phyloP scores from a whole-genome alignment of 495 filamentous ascomycete genomes.

The Penicillium lagena region DNA sequence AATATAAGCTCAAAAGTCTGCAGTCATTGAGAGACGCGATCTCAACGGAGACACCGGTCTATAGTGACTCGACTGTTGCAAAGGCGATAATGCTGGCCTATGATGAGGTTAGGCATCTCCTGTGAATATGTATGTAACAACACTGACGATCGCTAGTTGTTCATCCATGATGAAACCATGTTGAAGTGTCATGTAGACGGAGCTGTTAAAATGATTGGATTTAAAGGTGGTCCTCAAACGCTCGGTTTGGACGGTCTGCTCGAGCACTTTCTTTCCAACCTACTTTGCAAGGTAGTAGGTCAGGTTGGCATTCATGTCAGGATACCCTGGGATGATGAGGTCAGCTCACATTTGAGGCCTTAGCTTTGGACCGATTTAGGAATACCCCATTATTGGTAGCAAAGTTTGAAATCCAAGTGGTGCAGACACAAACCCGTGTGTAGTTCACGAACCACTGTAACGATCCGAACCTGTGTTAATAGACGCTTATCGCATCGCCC shows the following conservation, averaged over 20 bases:
- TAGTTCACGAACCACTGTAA: no score
- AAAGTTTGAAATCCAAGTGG: no score
- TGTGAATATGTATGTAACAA: background rate
- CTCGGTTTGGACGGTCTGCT: slow-evolving; percentile 16
- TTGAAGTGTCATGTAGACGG: slow-evolving; percentile 15
- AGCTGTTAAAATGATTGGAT: slow-evolving; percentile 12
- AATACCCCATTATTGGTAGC: no score
- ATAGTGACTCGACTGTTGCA: slow-evolving; percentile 13
- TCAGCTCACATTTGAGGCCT: no score
- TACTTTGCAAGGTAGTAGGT: slow-evolving; percentile 5
- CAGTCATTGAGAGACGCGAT: slow-evolving; percentile 2
- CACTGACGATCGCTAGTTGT: slow-evolving; percentile 5
- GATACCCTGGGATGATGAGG: background rate
- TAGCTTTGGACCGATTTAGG: no score
- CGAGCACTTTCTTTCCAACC: slow-evolving; percentile 9
- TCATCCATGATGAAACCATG: slow-evolving; percentile 7
- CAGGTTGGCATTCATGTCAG: background rate
- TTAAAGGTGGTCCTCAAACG: slow-evolving; percentile 10
- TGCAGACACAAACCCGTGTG: background rate
- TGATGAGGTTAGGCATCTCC: slow-evolving; percentile 10
- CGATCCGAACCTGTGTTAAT: no score
- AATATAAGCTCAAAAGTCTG: slow-evolving; percentile 5
- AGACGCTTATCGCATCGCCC: background rate
- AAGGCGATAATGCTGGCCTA: slow-evolving; percentile 19
- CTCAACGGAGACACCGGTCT: slow-evolving; percentile 5